Evolutionary conservation across 495 filamentous ascomycete genomes (phyloP).

Genomic region (Penicillium arizonense): DNA sequence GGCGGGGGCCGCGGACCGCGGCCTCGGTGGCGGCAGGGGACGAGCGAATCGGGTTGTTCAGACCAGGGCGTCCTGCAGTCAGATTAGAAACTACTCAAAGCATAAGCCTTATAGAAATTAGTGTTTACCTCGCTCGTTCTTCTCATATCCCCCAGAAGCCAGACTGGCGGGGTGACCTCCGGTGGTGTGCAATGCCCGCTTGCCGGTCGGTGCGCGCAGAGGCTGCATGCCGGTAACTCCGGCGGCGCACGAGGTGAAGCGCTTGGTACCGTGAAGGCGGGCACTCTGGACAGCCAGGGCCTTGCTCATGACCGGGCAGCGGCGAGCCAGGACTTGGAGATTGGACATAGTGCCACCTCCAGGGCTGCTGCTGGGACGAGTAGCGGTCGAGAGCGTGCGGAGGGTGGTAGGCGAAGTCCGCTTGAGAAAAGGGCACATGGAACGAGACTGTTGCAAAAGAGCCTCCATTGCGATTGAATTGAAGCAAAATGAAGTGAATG

Average conservation of each 20-base stretch:
- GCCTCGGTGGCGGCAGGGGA: constrained; percentile 21
- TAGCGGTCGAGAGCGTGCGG: constrained; percentile 82
- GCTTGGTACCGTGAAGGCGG: constrained; percentile 47
- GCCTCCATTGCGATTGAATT: constrained; percentile 68
- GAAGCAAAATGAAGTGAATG: constrained; percentile 2
- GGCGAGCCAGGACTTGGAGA: constrained; percentile 87
- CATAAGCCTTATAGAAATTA: background rate
- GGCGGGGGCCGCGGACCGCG: constrained; percentile 35
- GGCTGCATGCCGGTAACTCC: constrained; percentile 35
- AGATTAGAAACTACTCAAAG: constrained; percentile 6
- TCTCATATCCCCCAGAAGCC: constrained; percentile 58
- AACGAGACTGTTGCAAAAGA: constrained; percentile 87
- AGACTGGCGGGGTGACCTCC: constrained; percentile 70
- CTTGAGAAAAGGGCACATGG: constrained; percentile 95
- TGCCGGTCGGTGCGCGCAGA: constrained; percentile 35
- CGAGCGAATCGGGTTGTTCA: constrained; percentile 16
- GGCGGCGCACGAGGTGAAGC: constrained; percentile 42
- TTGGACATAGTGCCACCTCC: constrained; percentile 95
- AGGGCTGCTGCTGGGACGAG: constrained; percentile 63
- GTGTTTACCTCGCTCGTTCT: constrained; percentile 56
- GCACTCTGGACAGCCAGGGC: constrained; percentile 87
- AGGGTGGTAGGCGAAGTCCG: constrained; percentile 88
- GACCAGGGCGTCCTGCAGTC: constrained; percentile 25
- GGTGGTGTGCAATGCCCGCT: constrained; percentile 80
- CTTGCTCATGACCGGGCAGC: constrained; percentile 98